Evolutionary conservation across 371 early-diverging fungal species (phyloP), one percentile per base, ranked within the genome.

Genomic region (Actinomortierella wolfii): DNA sequence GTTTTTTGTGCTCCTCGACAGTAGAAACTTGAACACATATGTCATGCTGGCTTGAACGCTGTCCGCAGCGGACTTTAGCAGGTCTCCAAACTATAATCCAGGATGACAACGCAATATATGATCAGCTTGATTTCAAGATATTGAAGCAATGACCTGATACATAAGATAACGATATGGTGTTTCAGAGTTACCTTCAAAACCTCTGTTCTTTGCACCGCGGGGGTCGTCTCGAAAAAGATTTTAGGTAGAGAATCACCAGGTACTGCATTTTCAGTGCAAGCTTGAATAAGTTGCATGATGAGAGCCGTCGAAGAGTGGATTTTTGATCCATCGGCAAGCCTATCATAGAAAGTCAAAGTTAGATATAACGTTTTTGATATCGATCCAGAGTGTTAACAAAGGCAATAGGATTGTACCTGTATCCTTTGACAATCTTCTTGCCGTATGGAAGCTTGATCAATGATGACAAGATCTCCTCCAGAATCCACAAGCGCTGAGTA

Each of bases 391-490:
- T n/a, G n/a, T n/a, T n/a, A n/a, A 18, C 9, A 1, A 24, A 20
- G 56, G 42, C 29, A 59, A 54, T 7, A 44, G 20, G 17, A 26
- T 23, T 48, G 41, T 65, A 79, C 81, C 85, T 82, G 55, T 84
- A 89, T 14, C 81, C 79, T 56, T 83, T 80, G 47, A 62, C 42
- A 13, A 57, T 69, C 17, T 78, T 77, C 65, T 84, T 85, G 49
- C 84, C 79, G 6, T 78, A 69, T 0, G 86, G 84, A 15, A 88
- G 51, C 48, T 87, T 86, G 42, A 90, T 84, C 11, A 94, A 63
- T 39, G 87, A 86, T 0, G 87, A 85, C 21, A 94, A 76, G 20
- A 93, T 86, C 58, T 96, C 96, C 48, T 93, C 94, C 23, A 96
- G 76, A 17, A 96, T 91, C 86, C 92, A 90, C 17, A 74, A 63